Evolutionary conservation across 2,329 filamentous ascomycete genomes (phyloP), one percentile per base, ranked within the genome.

Genomic region (Periconia sp.): DNA sequence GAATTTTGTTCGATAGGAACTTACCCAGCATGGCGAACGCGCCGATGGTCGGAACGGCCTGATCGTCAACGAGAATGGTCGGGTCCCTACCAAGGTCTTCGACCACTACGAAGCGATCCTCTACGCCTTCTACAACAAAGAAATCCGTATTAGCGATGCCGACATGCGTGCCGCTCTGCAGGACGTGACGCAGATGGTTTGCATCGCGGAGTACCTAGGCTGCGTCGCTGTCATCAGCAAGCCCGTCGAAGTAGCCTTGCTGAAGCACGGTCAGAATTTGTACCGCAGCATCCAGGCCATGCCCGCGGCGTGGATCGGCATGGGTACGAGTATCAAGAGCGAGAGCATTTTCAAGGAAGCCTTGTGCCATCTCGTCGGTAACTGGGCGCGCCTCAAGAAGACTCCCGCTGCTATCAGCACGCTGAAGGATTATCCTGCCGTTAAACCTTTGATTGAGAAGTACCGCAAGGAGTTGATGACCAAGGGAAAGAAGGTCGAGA

Each of bases 141-240:
- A 72, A 1, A 65, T 80, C 33, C 55, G 68, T 10, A 68, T 82
- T 41, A 73, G 74, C 49, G 70, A 77, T 54, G 62, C 63, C 5
- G 59, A 69, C 37, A 73, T 82, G 51, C 59, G 60, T 8, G 56
- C 65, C 8, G 68, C 79, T 0, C 69, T 82, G n/a, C 52, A 60
- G 1, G 73, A 75, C 43, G 75, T 75, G 18, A 62, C 76, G 31
- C 68, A 70, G 5, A 65, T 82, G 9, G 66, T 79, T 44, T 66
- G 76, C 14, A 74, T 80, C 13, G 77, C 78, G 1, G 78, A 81
- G 52, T 76, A 77, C 44, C 73, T 83, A 3, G 69, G 74, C 15
- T 76, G 77, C 40, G 70, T 75, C 15, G 61, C 67, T 14, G 59
- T 76, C 45, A 69, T 84, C 54, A 71, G 73, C 45, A 74, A 76